These are phyloP conservation scores for Plasmodium yoelii DNA, from an alignment of 169 alveolate species.

Conservation along the genomic window DNA sequence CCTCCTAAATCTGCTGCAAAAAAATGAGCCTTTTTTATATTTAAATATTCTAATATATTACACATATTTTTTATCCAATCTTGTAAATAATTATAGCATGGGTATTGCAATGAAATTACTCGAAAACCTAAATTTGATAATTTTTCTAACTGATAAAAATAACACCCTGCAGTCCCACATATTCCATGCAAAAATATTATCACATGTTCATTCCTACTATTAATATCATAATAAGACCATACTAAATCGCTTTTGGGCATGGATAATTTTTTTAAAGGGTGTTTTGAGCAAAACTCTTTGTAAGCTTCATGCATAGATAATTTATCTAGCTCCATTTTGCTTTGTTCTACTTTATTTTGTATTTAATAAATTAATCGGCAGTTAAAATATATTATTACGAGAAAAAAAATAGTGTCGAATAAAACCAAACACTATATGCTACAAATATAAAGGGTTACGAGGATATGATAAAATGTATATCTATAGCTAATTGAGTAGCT, in stretches of 20 bases:
- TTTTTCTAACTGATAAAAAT: constrained; percentile 79
- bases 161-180: constrained; percentile 89
- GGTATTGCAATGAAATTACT: constrained; percentile 86
- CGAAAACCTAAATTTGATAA: constrained; percentile 81
- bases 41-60: constrained; percentile 83
- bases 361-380: too few relatives aligned
- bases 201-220: constrained; percentile 33
- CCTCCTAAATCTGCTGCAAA: constrained; percentile 87
- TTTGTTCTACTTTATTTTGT: background rate
- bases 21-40: constrained; percentile 80
- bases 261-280: constrained; percentile 81
- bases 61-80: constrained; percentile 84
- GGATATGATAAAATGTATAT: too few relatives aligned
- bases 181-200: constrained; percentile 85
- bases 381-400: too few relatives aligned
- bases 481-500: too few relatives aligned
- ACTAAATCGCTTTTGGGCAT: constrained; percentile 84
- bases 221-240: constrained; percentile 85
- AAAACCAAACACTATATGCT: too few relatives aligned
- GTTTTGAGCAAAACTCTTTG: constrained; percentile 78
- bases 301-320: constrained; percentile 82
- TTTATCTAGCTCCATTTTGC: constrained; percentile 31
- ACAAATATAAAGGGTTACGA: too few relatives aligned
- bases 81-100: constrained; percentile 80
- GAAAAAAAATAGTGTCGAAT: too few relatives aligned